Percentiles rank a stretch among this genome's conserved stretches.
Evolutionary conservation across 73 alveolate species (phyloP).

Genomic region (Urostyla sp.): DNA sequence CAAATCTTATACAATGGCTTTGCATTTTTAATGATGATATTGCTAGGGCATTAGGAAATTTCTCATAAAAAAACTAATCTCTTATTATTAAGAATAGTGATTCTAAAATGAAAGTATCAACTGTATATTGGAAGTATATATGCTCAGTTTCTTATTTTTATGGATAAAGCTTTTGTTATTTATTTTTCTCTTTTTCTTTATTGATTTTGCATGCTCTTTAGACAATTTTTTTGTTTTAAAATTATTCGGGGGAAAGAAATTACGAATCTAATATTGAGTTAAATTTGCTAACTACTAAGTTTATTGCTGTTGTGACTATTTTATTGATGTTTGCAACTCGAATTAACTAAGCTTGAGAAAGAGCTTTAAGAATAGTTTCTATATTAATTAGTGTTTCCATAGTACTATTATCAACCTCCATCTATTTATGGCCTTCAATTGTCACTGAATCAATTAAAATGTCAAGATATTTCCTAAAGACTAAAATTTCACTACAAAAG

Average conservation of each 20-base stretch:
- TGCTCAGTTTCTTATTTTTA: conserved; percentile 32
- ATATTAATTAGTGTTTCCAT: conserved; percentile 41
- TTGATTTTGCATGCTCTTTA: conserved; percentile 33
- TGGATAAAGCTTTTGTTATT: conserved; percentile 42
- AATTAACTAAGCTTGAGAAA: conserved; percentile 21
- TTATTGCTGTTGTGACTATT: conserved; percentile 49
- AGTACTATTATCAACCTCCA: conserved; percentile 58
- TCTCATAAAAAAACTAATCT: conserved; percentile 54
- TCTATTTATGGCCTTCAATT: conserved; percentile 42
- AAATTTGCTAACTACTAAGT: conserved; percentile 32
- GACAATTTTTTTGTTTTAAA: conserved; percentile 19
- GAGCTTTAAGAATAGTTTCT: conserved; percentile 20
- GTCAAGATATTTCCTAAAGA: conserved; percentile 59
- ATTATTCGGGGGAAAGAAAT: conserved; percentile 14
- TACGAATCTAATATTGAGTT: neutral
- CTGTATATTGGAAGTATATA: conserved; percentile 39
- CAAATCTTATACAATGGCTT: conserved; percentile 63
- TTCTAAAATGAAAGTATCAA: conserved; percentile 66
- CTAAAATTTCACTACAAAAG: conserved; percentile 64
- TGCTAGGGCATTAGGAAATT: conserved; percentile 66
- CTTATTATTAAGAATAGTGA: conserved; percentile 57
- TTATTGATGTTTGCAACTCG: conserved; percentile 39
- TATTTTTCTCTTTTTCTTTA: conserved; percentile 38
- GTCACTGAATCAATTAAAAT: conserved; percentile 34
- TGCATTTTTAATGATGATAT: conserved; percentile 48